phyloP scores from a whole-genome alignment of 1,284 basidiomycete genomes.

The Coniferiporia sulphurascens region DNA sequence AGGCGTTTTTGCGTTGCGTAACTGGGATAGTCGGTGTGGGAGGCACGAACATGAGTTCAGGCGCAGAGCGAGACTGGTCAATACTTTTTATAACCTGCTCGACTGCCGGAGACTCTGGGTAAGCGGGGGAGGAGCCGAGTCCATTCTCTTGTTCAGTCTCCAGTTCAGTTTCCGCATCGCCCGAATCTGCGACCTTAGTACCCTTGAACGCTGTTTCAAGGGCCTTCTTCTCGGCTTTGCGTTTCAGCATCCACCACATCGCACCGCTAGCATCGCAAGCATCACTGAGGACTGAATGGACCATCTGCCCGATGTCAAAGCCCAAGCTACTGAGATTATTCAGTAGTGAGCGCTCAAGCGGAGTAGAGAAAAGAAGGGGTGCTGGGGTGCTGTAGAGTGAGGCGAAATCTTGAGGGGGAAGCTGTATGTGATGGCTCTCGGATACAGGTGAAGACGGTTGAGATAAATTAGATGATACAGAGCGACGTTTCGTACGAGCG shows the following conservation, averaged over 20 bases:
- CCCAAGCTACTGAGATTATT: conserved; percentile 75
- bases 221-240: conserved; percentile 66
- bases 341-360: conserved; percentile 77
- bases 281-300: conserved; percentile 86
- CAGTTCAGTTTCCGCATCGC: conserved; percentile 25
- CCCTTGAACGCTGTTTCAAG: conserved; percentile 37
- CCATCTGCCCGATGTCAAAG: conserved; percentile 91
- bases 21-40: conserved; percentile 59
- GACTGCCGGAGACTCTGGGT: conserved; percentile 18
- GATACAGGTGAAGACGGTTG: conserved; percentile 47
- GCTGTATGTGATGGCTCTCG: conserved; percentile 40
- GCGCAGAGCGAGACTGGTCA: conserved; percentile 32
- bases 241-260: conserved; percentile 94
- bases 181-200: conserved; percentile 20
- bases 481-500: conserved; percentile 89
- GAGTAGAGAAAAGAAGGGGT: conserved; percentile 81
- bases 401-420: conserved; percentile 63
- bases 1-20: conserved; percentile 19
- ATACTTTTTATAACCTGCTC: conserved; percentile 25
- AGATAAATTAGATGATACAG: conserved; percentile 79
- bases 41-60: conserved; percentile 65
- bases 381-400: conserved; percentile 65
- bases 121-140: neutral
- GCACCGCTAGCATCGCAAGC: conserved; percentile 93
- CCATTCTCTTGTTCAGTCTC: conserved; percentile 14